phyloP scores from a whole-genome alignment of 345 rosid species.

The Lumnitzera racemosa region DNA sequence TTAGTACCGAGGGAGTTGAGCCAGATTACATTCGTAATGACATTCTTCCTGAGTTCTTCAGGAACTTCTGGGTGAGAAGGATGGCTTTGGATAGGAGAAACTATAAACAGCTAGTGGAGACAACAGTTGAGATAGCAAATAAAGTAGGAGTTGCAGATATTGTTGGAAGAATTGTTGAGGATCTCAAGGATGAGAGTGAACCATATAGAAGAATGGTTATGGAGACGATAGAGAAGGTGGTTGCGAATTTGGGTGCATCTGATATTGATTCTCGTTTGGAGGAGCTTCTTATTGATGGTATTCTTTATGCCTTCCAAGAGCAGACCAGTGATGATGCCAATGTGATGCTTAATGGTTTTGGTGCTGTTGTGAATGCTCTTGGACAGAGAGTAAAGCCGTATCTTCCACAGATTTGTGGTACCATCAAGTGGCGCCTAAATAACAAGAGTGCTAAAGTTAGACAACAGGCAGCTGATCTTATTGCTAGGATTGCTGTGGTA shows the following conservation, averaged over 20 bases:
- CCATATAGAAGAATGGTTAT: constrained; percentile 91
- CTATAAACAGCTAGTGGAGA: constrained; percentile 88
- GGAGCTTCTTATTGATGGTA: constrained; percentile 95
- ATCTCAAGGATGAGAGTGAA: constrained; percentile 95
- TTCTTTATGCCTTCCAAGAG: constrained; percentile 98
- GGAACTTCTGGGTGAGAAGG: constrained; percentile 89
- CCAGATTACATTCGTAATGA: constrained; percentile 81
- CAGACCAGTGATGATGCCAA: constrained; percentile 96
- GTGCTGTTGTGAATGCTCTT: constrained; percentile 95
- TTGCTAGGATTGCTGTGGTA: constrained; percentile 91
- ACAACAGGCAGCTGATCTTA: constrained; percentile 98
- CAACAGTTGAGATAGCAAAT: constrained; percentile 95
- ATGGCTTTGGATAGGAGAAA: constrained; percentile 98
- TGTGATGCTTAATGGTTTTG: constrained; percentile 98
- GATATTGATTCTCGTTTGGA: constrained; percentile 92
- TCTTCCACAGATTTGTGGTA: constrained; percentile 99
- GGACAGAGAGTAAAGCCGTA: constrained; percentile 97
- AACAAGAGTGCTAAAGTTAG: constrained; percentile 99
- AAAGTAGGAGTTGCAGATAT: constrained; percentile 97
- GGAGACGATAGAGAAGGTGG: constrained; percentile 99
- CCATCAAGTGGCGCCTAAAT: constrained; percentile 98
- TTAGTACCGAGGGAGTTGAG: constrained; percentile 96
- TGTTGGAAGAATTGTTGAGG: constrained; percentile 83
- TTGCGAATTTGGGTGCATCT: constrained; percentile 87
- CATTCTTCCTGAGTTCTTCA: constrained; percentile 90